These are phyloP conservation scores for Wickerhamomyces alni DNA, from an alignment of 805 yeast species.

Conservation along the genomic window DNA sequence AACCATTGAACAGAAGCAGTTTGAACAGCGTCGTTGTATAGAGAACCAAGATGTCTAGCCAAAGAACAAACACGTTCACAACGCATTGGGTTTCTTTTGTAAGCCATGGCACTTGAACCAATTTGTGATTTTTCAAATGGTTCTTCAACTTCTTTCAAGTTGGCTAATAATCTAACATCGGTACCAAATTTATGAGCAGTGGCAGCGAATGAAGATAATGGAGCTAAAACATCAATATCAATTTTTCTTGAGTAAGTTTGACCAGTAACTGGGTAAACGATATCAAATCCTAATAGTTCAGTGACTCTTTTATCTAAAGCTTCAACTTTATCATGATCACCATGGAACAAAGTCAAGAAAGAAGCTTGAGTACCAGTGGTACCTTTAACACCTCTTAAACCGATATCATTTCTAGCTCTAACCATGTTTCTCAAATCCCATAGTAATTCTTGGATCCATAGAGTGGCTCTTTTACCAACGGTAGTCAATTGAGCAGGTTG, in stretches of 20 bases:
- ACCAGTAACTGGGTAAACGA: slow-evolving; percentile 96
- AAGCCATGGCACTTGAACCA: slow-evolving; percentile 98
- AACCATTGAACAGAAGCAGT: slow-evolving; percentile 99
- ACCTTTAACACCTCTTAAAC: slow-evolving; percentile 97
- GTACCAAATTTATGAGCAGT: slow-evolving; percentile 97
- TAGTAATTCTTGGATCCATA: slow-evolving; percentile 95
- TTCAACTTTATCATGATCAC: slow-evolving; percentile 96
- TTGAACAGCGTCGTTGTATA: slow-evolving; percentile 89
- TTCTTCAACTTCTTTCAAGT: slow-evolving; percentile 95
- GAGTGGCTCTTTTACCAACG: slow-evolving; percentile 95
- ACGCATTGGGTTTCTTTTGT: slow-evolving; percentile 99
- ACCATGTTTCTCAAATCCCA: slow-evolving; percentile 97
- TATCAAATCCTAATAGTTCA: slow-evolving; percentile 87
- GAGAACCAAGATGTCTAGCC: slow-evolving; percentile 89
- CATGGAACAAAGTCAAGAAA: slow-evolving; percentile 90
- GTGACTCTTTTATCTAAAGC: slow-evolving; percentile 86
- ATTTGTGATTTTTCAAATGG: slow-evolving; percentile 98
- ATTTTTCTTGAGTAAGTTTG: slow-evolving; percentile 99
- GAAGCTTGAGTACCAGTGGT: slow-evolving; percentile 99
- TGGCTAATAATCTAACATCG: slow-evolving; percentile 91
- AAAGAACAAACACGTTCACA: slow-evolving; percentile 98
- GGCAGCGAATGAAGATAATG: slow-evolving; percentile 92
- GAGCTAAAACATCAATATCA: slow-evolving; percentile 89
- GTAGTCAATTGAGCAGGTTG: slow-evolving; percentile 99
- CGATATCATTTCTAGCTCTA: slow-evolving; percentile 94